Base-by-base conservation (phyloP, 805 yeast species). In the Yarrowia bubula region DNA sequence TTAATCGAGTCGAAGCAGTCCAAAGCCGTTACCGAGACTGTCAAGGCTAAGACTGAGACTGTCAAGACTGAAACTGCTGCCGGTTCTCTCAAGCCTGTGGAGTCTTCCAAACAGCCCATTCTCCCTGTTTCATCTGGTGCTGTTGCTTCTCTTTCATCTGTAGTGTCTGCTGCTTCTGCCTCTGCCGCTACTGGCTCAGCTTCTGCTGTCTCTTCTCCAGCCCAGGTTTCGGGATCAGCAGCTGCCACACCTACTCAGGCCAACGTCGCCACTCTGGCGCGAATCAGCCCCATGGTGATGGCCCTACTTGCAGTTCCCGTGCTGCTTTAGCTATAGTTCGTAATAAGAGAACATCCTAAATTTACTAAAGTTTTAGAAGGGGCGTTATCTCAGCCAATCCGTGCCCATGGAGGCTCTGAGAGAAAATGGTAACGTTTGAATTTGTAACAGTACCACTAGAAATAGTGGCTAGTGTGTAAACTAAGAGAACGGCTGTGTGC, bases 211-310 rank as follows among this genome's bases (percentile, higher is more conserved):
- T 33, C 39, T 5, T 32, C 15, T 47, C 53, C 53, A 47, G 53
- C 53, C 53, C 28, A 47, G 28, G 37, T 11, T 50, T 41, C 41
- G 22, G 57, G 57, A 50, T 50, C 57, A 22, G 28, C 28, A 22
- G 28, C 28, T 22, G 28, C 28, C 18, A 15, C 58, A n/a, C 58
- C 58, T 18, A 43, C 37, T 8, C 58, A 17, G 28, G 58, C 58
- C 43, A 51, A 51, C 38, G 43, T 11, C 58, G 58, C 58, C 58
- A 51, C 58, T 51, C 43, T 51, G 33, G 58, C 58, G 58, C 58
- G 58, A 37, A 37, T 51, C 58, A 51, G 58, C 58, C 58, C 58
- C 58, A 51, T 51, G 43, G 43, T 51, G 33, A 51, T 51, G 58
- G 58, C 18, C 41, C 43, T 51, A 14, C 33, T 51, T 41, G 58